phyloP scores from a whole-genome alignment of 257 asterid genomes.

The Ilex asprella region DNA sequence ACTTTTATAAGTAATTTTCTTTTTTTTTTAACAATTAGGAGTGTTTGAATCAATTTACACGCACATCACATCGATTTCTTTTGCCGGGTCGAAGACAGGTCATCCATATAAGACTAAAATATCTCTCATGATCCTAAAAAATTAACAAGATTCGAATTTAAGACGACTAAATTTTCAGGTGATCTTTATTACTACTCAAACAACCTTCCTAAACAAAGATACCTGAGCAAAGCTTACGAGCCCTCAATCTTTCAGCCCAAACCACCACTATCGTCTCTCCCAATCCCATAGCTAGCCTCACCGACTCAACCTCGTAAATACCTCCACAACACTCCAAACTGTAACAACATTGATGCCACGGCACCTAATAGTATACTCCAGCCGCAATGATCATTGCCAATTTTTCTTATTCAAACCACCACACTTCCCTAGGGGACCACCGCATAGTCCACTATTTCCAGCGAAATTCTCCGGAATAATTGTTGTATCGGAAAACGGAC shows the following conservation, averaged over 20 bases:
- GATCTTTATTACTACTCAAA: too few relatives aligned
- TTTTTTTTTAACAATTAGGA: too few relatives aligned
- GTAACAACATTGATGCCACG: constrained; percentile 69
- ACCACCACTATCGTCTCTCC: constrained; percentile 41
- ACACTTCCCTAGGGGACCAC: constrained; percentile 59
- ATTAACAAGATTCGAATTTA: too few relatives aligned
- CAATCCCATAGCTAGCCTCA: constrained; percentile 50
- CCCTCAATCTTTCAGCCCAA: constrained; percentile 61
- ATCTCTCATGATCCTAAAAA: too few relatives aligned
- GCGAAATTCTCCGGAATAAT: constrained; percentile 18
- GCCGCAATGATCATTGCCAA: constrained; percentile 78
- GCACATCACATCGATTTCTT: too few relatives aligned
- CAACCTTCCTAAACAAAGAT: constrained; percentile 45
- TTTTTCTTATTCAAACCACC: constrained; percentile 77
- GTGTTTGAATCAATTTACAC: too few relatives aligned
- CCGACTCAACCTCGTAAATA: constrained; percentile 35
- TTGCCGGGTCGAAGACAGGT: too few relatives aligned
- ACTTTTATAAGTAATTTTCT: constrained; percentile 50
- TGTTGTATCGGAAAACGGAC: constrained; percentile 29
- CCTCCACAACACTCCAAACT: constrained; percentile 85
- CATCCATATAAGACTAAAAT: too few relatives aligned
- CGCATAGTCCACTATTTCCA: constrained; percentile 72
- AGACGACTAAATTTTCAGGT: too few relatives aligned
- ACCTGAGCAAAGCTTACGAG: constrained; percentile 75
- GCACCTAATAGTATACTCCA: constrained; percentile 89